Base-by-base conservation (phyloP, 2,329 filamentous ascomycete species). In the Xylaria sp. region DNA sequence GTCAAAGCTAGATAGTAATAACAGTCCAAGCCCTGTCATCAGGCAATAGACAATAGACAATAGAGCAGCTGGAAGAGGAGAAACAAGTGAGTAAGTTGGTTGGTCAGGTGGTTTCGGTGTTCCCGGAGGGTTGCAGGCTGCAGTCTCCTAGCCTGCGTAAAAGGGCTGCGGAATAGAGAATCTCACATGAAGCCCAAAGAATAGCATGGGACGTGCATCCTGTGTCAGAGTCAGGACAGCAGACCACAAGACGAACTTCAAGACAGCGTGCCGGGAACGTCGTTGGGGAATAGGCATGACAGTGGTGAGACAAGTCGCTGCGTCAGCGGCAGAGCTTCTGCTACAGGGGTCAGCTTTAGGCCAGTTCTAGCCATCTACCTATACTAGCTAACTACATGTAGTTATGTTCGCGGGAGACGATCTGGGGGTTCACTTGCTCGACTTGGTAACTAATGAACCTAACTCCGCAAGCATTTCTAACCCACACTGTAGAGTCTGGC, bases 271-370 rank as follows among this genome's bases (percentile, higher is more conserved):
- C 36, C 33, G 23, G 38, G 59, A 42, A 61, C n/a, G 46, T 54
- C 53, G 28, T 36, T 57, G 13, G 36, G 48, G 15, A 54, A 63
- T 20, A 26, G 58, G 10, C 42, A 49, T 49, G 31, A 49, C 56
- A 59, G 48, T 44, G 46, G 57, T 46, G 57, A 38, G 57, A 57
- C 63, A 54, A 51, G 58, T 40, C 54, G 59, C 59, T 63, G 71
- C 63, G 60, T 71, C 48, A 51, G 48, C 48, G 26, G 48, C 63
- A 64, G 63, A 63, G 59, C 61, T 71, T 66, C 59, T 53, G 65
- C 44, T 5, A 38, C 59, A 72, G 60, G 60, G 65, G 13, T 40
- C 0, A 5, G 38, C 38, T 13, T 40, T 40, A 17, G 38, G 38
- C 38, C 38, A 40, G 38, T 13, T 15, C 13, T 15, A 40, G 38